Evolutionary conservation across 257 asterid genomes (phyloP).

Genomic region (Gentiana straminea): DNA sequence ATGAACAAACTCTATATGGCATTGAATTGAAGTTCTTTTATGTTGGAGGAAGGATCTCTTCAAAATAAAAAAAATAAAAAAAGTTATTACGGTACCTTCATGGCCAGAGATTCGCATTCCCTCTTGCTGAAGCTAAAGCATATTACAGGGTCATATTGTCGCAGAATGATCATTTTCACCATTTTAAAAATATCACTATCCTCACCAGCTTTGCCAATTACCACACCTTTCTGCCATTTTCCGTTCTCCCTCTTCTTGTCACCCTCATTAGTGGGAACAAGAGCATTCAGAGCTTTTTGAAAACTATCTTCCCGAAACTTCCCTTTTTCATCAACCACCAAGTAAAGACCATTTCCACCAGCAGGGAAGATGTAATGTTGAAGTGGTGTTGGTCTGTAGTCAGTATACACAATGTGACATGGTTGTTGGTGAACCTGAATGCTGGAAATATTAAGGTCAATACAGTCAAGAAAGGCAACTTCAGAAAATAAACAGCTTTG

Average conservation of each 20-base stretch:
- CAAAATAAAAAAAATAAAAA: too few relatives aligned
- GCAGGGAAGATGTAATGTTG: conserved; percentile 92
- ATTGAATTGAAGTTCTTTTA: background rate
- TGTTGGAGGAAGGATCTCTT: background rate
- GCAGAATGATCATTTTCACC: conserved; percentile 93
- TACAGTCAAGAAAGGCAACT: conserved; percentile 2
- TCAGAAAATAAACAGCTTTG: background rate
- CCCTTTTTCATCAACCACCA: conserved; percentile 90
- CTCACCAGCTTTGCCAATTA: conserved; percentile 72
- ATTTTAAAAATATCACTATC: conserved; percentile 92
- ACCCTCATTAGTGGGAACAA: conserved; percentile 50
- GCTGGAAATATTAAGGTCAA: conserved; percentile 13
- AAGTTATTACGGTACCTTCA: conserved; percentile 52
- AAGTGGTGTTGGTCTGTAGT: conserved; percentile 96
- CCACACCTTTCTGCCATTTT: conserved; percentile 65
- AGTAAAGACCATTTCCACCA: conserved; percentile 91
- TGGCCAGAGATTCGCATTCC: conserved; percentile 95
- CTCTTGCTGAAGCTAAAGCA: conserved; percentile 99
- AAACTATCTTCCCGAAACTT: conserved; percentile 94
- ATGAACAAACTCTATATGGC: background rate
- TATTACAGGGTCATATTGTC: conserved; percentile 97
- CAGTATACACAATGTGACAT: conserved; percentile 94
- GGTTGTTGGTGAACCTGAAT: conserved; percentile 96
- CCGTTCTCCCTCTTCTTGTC: conserved; percentile 56
- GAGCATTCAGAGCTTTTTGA: conserved; percentile 87